Conservation (phyloP, 1,139 yeast species). For the Hansenula anomala region DNA sequence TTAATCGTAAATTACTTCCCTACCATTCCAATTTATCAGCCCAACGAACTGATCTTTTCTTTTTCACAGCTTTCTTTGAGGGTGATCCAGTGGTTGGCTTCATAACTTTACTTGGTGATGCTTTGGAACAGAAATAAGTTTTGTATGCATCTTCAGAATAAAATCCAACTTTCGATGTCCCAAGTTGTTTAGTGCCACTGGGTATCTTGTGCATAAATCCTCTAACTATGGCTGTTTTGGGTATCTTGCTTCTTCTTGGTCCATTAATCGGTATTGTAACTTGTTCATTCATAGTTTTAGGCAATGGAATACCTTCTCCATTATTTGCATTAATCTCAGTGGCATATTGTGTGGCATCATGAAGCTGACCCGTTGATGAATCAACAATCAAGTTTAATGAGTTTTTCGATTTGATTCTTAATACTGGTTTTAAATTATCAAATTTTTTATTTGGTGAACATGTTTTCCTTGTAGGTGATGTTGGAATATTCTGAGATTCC, state of each 20-base stretch:
- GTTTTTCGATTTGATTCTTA: constrained; percentile 7
- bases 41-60: constrained; percentile 34
- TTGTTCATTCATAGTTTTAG: constrained; percentile 52
- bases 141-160: constrained; percentile 15
- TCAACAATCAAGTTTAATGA: constrained; percentile 54
- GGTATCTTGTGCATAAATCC: constrained; percentile 10
- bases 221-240: constrained; percentile 18
- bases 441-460: constrained; percentile 16
- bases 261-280: constrained; percentile 65
- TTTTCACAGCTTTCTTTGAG: background rate
- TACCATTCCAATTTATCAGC: constrained; percentile 51
- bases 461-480: constrained; percentile 1
- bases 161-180: constrained; percentile 15
- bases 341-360: constrained; percentile 72
- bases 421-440: constrained; percentile 8
- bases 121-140: constrained; percentile 5
- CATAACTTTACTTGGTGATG: constrained; percentile 8
- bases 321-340: constrained; percentile 67
- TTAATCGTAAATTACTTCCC: background rate
- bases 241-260: constrained; percentile 20
- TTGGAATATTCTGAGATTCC: constrained; percentile 1
- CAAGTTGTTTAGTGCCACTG: constrained; percentile 2
- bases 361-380: constrained; percentile 59
- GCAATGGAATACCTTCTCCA: constrained; percentile 60
- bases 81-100: constrained; percentile 2